A percentile compares a stretch with the other conserved stretches of the same genome.
These are phyloP conservation scores for Penicillium desertorum DNA, from an alignment of 495 filamentous ascomycete genomes.

Conservation along the genomic window DNA sequence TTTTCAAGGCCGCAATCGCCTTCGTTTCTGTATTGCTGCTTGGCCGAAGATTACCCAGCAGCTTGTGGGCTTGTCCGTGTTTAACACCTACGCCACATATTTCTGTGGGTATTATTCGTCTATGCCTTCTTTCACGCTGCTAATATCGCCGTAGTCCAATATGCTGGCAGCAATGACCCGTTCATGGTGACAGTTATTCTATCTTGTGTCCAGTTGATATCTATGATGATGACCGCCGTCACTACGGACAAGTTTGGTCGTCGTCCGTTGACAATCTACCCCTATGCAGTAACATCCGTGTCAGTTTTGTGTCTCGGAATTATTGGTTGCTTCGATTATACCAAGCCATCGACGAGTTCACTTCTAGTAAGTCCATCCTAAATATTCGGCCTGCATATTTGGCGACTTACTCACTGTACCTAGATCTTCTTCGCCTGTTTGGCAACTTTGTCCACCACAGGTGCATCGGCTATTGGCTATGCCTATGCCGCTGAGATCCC, in stretches of 20 bases:
- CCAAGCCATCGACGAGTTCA: constrained; percentile 29
- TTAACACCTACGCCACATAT: constrained; percentile 44
- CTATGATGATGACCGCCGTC: constrained; percentile 33
- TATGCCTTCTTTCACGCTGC: background rate
- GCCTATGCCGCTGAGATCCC: constrained; percentile 44
- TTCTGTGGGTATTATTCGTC: constrained; percentile 33
- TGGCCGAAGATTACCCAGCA: constrained; percentile 48
- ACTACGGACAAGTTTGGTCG: constrained; percentile 41
- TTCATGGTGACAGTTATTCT: constrained; percentile 45
- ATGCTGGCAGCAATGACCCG: constrained; percentile 41
- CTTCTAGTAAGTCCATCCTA: constrained; percentile 24
- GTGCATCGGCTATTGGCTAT: constrained; percentile 44
- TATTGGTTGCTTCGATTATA: constrained; percentile 44
- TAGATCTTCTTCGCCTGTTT: constrained; percentile 39
- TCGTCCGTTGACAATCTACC: constrained; percentile 40
- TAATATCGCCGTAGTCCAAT: constrained; percentile 30
- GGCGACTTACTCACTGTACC: background rate
- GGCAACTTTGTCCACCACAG: constrained; percentile 41
- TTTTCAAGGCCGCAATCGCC: constrained; percentile 40
- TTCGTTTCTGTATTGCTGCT: constrained; percentile 41
- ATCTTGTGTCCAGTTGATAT: constrained; percentile 41
- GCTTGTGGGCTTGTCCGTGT: constrained; percentile 42
- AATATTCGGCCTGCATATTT: background rate
- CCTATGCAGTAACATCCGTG: constrained; percentile 37
- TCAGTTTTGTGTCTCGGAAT: constrained; percentile 41